Base-by-base conservation (phyloP, 441 rosid genomes). In the Croton laevigatus region DNA sequence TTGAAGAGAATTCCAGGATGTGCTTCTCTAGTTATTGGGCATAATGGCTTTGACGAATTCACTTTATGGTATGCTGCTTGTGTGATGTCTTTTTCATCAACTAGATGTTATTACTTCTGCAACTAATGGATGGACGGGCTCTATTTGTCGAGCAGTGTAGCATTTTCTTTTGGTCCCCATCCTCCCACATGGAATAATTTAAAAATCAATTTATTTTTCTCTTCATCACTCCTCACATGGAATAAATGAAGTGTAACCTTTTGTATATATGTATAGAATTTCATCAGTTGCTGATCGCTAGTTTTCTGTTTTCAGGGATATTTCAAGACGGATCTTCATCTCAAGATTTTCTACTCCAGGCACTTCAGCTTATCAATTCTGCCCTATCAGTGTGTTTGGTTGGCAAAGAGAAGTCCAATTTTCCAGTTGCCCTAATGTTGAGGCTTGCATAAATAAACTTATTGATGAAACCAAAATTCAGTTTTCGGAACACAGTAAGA, bases 41-140 rank as follows among this genome's bases (percentile, higher is more conserved):
- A 85, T 75, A 84, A 87, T 76, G 95, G 89, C 77, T 76, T 80
- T 67, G 96, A 92, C 66, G 95, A 93, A 75, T 95, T 95, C 76
- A 82, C 82, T 67, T 11, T 95, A 74, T 93, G 99, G 98, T 95
- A 88, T 13, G 85, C 59, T 68, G 38, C 65, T 51, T 73, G 54
- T n/a, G 32, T 4, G 55, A 59, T 55, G 51, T 65, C 62, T 79
- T 62, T 52, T 74, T 72, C 22, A 20, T 73, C 13, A 7, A 58
- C 59, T 53, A 13, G 36, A 32, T 36, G 42, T 67, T 58, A 27
- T n/a, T 59, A 6, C 13, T 71, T 34, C 71, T 49, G 55, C 66
- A 62, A 66, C 48, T 9, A 16, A 68, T 53, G 44, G 23, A 13
- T 55, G 48, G 42, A 12, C 22, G 48, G 17, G 53, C 17, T 45